Conservation (phyloP, 2,329 filamentous ascomycete genomes). For the Rhytidhysteron rufulum region DNA sequence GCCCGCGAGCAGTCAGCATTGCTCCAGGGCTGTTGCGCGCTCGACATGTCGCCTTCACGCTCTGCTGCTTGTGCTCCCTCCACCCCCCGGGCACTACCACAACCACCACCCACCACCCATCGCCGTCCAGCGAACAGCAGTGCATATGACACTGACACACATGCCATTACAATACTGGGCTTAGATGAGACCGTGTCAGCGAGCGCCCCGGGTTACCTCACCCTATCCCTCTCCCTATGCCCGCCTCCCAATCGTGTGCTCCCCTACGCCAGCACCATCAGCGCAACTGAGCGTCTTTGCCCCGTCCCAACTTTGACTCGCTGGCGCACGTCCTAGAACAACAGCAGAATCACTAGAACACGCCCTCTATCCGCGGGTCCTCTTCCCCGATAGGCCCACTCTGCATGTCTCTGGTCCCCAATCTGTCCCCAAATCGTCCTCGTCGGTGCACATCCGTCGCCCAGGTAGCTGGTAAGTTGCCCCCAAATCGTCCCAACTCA, state of each 20-base stretch:
- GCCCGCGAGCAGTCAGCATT: background rate
- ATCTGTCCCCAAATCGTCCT: constrained; percentile 5
- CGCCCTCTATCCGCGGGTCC: constrained; percentile 22
- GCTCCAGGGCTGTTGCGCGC: no score
- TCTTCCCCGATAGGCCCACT: constrained; percentile 31
- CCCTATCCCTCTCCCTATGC: no score
- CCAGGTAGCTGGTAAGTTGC: constrained; percentile 26
- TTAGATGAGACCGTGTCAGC: constrained; percentile 30
- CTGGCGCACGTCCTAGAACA: constrained; percentile 10
- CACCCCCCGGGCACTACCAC: no score
- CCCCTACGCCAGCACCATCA: constrained; percentile 4
- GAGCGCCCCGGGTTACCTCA: constrained; percentile 4
- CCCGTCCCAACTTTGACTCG: constrained; percentile 8
- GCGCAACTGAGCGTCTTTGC: constrained; percentile 4
- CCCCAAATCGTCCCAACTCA: constrained; percentile 10
- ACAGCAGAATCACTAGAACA: constrained; percentile 24
- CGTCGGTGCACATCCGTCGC: constrained; percentile 18
- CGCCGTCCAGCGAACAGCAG: no score
- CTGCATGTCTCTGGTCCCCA: constrained; percentile 6
- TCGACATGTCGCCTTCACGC: background rate
- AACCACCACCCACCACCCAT: no score
- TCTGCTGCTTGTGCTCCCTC: no score
- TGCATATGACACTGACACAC: constrained; percentile 5
- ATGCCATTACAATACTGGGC: constrained; percentile 8
- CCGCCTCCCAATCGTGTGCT: background rate